Percentiles rank a stretch among this genome's conserved stretches.
Conservation (phyloP, 75 land plant species). For the Cupressus sempervirens region DNA sequence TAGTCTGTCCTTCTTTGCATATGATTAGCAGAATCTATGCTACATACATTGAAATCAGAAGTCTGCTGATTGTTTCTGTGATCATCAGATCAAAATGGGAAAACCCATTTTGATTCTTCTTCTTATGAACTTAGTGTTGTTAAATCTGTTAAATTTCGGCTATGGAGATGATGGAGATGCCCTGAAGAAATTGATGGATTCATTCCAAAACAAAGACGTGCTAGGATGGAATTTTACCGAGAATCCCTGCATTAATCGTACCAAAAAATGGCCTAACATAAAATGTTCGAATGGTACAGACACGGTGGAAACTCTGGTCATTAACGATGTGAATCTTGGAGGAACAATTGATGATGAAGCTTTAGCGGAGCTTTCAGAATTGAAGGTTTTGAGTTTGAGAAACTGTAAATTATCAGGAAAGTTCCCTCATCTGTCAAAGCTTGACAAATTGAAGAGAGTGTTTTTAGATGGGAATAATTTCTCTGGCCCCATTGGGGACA, state of each 20-base stretch:
- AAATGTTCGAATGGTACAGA: neutral
- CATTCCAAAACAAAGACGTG: neutral
- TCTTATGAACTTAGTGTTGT: neutral
- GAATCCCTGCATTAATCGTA: neutral
- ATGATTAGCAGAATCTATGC: neutral
- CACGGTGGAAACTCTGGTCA: neutral
- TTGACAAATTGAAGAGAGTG: neutral
- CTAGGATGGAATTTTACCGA: neutral
- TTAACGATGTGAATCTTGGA: neutral
- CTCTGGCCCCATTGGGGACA: neutral
- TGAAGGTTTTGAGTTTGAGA: neutral
- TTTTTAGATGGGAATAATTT: neutral
- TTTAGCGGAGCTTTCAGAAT: neutral
- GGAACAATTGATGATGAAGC: neutral
- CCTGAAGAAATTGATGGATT: neutral
- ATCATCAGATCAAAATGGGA: neutral
- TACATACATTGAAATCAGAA: neutral
- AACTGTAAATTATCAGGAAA: neutral
- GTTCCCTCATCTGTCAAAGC: neutral
- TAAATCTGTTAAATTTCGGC: neutral
- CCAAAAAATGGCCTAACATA: neutral
- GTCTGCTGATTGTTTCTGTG: neutral
- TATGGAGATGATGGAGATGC: neutral
- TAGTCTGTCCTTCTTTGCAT: neutral
- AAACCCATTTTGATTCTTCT: neutral